phyloP scores from a whole-genome alignment of 352 stramenopile species.

The Pythium folliculosum region DNA sequence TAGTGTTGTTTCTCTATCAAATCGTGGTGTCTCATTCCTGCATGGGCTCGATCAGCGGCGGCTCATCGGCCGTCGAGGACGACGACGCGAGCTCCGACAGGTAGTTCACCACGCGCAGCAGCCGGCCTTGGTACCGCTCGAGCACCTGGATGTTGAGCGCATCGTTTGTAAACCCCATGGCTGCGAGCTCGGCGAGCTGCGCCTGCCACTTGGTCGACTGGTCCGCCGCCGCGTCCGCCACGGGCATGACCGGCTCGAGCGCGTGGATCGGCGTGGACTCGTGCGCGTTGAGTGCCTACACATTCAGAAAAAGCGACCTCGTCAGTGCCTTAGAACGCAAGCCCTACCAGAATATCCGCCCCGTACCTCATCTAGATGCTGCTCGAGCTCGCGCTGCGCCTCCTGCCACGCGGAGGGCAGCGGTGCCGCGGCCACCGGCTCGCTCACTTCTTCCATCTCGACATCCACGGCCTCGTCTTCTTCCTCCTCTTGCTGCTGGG shows the following conservation, averaged over 20 bases:
- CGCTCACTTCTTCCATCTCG: constrained; percentile 30
- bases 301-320: neutral
- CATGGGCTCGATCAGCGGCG: constrained; percentile 36
- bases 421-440: constrained; percentile 2
- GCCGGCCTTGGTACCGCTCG: constrained; percentile 77
- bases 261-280: constrained; percentile 58
- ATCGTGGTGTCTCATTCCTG: constrained; percentile 42
- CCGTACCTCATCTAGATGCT: constrained; percentile 52
- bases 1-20: constrained; percentile 6
- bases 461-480: neutral
- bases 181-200: constrained; percentile 61
- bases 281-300: constrained; percentile 39
- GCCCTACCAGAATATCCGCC: neutral
- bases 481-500: neutral
- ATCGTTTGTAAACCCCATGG: constrained; percentile 74
- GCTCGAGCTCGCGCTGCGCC: constrained; percentile 47
- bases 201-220: constrained; percentile 63
- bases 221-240: constrained; percentile 42
- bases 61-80: constrained; percentile 2
- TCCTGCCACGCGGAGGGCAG: constrained; percentile 46
- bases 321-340: no score
- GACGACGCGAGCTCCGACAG: constrained; percentile 56
- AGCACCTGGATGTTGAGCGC: constrained; percentile 69
- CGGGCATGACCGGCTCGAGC: constrained; percentile 64
- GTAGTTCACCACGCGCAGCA: constrained; percentile 84